Conservation (phyloP, 208 protist genomes). For the Phytomonas francai region DNA sequence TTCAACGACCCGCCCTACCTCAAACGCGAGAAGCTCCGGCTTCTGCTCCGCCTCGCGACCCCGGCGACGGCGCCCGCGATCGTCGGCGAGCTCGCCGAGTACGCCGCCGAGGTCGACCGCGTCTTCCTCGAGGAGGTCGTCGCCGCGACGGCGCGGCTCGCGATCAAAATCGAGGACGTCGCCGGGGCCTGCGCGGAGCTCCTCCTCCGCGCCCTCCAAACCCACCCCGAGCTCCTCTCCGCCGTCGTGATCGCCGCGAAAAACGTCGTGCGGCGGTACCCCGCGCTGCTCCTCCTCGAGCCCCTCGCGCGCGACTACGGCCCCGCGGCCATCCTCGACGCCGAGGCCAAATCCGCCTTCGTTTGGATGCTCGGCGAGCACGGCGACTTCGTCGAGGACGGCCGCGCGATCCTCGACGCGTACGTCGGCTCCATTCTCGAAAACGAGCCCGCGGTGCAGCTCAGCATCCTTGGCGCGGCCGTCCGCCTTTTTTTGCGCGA, state of each 20-base stretch:
- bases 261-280: conserved; percentile 82
- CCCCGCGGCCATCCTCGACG: conserved; percentile 91
- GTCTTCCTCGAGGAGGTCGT: conserved; percentile 98
- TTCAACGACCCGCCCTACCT: conserved; percentile 99
- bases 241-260: conserved; percentile 73
- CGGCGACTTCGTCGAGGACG: conserved; percentile 94
- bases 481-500: conserved; percentile 98
- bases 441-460: conserved; percentile 77
- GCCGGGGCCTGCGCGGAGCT: conserved; percentile 91
- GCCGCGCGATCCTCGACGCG: conserved; percentile 89
- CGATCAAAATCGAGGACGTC: conserved; percentile 96
- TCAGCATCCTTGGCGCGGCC: conserved; percentile 92
- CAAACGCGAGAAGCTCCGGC: conserved; percentile 99
- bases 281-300: conserved; percentile 62
- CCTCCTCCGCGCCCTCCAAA: conserved; percentile 55
- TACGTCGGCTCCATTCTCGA: conserved; percentile 95
- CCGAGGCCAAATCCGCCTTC: conserved; percentile 96
- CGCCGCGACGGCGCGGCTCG: conserved; percentile 93
- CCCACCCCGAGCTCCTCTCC: conserved; percentile 52
- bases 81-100: conserved; percentile 97
- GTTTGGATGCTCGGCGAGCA: conserved; percentile 99
- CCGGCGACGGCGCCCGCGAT: conserved; percentile 88
- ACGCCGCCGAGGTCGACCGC: conserved; percentile 97
- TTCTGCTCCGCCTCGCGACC: conserved; percentile 96
- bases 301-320: conserved; percentile 59